Evolutionary conservation across 257 asterid species (phyloP), one percentile per base, ranked within the genome.

Genomic region (Ballota nigra): DNA sequence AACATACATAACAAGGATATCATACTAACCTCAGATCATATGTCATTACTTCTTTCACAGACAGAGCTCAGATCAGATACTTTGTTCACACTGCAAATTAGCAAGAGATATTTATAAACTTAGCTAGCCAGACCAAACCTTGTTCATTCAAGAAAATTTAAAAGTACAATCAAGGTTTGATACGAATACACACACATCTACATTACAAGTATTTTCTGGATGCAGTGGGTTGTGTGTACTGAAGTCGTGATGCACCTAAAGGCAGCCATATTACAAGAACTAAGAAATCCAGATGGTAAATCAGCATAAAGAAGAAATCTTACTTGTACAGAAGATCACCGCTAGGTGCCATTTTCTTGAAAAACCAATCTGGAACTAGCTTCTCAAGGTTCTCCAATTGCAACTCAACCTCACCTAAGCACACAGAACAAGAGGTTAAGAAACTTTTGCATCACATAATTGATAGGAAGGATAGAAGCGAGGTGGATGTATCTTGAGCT

Each of bases 331-430:
- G 59, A 67, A 78, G 83, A 83, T 87, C 97, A 20, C 96, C 97
- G 76, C 94, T 84, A 15, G 84, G 75, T 8, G 78, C 84, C 81
- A 76, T 38, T 76, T 83, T 81, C 86, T 87, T 86, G 31, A 60
- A 84, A 58, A 93, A 78, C 98, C 97, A 93, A 80, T 86, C 94
- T 38, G 97, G 96, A 74, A 86, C 96, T 65, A 83, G 84, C 81
- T 85, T 87, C 86, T 87, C 96, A 33, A 93, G 91, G 74, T 57
- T 79, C 68, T 84, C 96, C 78, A 93, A 76, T 70, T 85, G 84
- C 57, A 51, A 83, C 79, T 86, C 94, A 64, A 89, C 85, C 78
- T 90, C 85, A 63, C 79, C 98, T 93, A 70, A 34, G 41, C 60
- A 72, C 28, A 64, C 16, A 81, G 36, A 63, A 75, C 28, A 76